Evolutionary conservation across 177 flowering plant species (phyloP).

Genomic region (Vitis hybrid): DNA sequence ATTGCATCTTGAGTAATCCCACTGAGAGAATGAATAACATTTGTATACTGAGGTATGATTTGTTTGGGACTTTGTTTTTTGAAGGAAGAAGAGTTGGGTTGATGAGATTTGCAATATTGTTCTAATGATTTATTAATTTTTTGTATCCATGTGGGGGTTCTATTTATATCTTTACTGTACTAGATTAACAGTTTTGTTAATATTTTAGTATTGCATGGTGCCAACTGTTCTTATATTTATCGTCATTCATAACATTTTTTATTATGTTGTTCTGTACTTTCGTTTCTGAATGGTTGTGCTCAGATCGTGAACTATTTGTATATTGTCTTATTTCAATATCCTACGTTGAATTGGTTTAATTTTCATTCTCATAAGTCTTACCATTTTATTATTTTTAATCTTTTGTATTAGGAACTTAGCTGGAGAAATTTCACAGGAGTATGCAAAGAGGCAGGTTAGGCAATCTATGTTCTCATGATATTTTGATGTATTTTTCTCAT

Average conservation of each 20-base stretch:
- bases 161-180: no score
- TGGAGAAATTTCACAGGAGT: conserved; percentile 88
- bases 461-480: background rate
- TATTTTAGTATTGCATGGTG: no score
- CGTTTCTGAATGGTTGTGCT: background rate
- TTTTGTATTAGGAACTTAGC: conserved; percentile 74
- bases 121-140: no score
- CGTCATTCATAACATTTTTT: background rate
- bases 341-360: background rate
- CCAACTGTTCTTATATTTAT: no score
- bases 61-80: no score
- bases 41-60: no score
- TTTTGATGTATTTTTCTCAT: background rate
- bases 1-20: no score
- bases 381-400: background rate
- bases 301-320: background rate
- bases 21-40: no score
- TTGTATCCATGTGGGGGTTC: no score
- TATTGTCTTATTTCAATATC: background rate
- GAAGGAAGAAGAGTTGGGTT: no score
- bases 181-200: no score
- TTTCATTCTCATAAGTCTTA: background rate
- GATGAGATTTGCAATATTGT: no score
- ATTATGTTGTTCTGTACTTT: background rate
- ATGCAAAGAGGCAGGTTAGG: conserved; percentile 69